Base-by-base conservation (phyloP, 129 eudicot species). In the Pittosporum tobira region DNA sequence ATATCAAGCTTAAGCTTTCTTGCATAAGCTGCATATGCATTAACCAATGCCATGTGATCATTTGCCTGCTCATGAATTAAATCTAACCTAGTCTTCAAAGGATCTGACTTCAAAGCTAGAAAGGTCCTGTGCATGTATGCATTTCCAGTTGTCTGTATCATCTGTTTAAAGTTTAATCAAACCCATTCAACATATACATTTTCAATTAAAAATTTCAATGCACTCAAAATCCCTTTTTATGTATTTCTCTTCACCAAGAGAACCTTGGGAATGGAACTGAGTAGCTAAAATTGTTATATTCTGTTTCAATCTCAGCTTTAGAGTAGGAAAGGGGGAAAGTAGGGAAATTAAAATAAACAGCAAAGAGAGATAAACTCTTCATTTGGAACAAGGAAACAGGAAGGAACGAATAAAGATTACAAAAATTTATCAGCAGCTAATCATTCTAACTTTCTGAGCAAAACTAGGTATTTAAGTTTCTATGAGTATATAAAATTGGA, bases 21-120 rank as follows among this genome's bases (percentile, higher is more conserved):
- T 1, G 80, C 91, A 70, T 83, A 79, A 38, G 86, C 68, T 5
- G 83, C 80, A 62, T 83, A 83, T 1, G 80, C 85, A 73, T 75
- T 79, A 66, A 79, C 91, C 31, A 83, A 75, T 47, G 69, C 65
- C 4, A 75, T 59, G 43, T 83, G 85, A 79, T 83, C 82, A 59
- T 46, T 68, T 6, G 86, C 83, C 54, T 83, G 91, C 61, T 73
- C 79, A 52, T 76, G 66, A 26, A 83, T 83, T 63, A 79, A 63
- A 57, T 76, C 78, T 48, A 79, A 48, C 72, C 91, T 73, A 36
- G 78, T 73, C 67, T 75, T 72, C 56, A 83, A 22, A 2, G 82
- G 85, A 73, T 83, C 75, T 4, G 91, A 83, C 55, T 76, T 81
- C 75, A 76, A 63, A 12, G 80, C 75, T 28, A 80, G 75, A 77